Evolutionary conservation across 352 stramenopile species (phyloP), one percentile per base, ranked within the genome.

Genomic region (Peronospora belbahrii): DNA sequence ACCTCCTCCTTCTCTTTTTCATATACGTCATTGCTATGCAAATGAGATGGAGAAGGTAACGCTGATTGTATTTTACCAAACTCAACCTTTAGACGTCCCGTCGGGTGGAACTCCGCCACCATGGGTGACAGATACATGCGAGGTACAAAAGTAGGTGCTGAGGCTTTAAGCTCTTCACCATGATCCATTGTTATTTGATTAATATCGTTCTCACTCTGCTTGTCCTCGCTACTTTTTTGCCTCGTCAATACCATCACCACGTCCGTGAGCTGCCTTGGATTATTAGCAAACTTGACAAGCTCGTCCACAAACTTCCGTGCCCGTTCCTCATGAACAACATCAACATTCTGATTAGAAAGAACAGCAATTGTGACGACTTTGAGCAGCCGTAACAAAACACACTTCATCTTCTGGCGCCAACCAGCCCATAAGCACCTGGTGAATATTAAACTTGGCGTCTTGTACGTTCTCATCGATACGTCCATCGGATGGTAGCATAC

Each of bases 381-480:
- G 27, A 42, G 6, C 15, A 28, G 4, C 1, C 1, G 4, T 35
- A 22, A 31, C 19, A 13, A n/a, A 28, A 18, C 32, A 19, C 17
- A 84, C 74, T 60, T 87, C 78, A 59, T 89, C 73, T 46, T 89
- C 78, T 6, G 72, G 71, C 8, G 74, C 53, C 31, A 92, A 51
- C 77, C 77, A 92, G 46, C 78, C 80, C 77, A 89, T 89, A 53
- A 92, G 67, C 54, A 92, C 72, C 43, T 89, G 67, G 54, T 88
- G 72, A 27, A 89, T 76, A 49, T 79, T 84, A 61, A 76, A 75
- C 49, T 72, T 78, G 45, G 77, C 65, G 37, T 78, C 69, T 32
- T 83, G 73, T 7, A 72, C 48, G 51, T 82, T 69, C 23, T 76
- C 64, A 27, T 64, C 56, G 22, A 64, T 56, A n/a, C 53, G 47